phyloP scores from a whole-genome alignment of 179 eudicot genomes.

The Camellia oleifera region DNA sequence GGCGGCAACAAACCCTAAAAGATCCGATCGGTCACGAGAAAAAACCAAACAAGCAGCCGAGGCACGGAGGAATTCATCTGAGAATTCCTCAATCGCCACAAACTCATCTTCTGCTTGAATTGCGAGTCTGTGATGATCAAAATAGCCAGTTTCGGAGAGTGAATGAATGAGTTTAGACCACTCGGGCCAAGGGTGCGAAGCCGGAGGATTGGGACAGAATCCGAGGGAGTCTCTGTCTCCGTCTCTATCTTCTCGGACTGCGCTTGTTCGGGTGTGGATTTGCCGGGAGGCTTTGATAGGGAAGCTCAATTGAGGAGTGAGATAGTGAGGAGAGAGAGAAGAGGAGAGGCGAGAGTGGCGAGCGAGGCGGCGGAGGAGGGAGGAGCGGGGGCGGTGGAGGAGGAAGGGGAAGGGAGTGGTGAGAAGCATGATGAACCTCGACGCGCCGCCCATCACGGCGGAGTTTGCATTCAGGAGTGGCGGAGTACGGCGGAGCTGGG shows the following conservation, averaged over 20 bases:
- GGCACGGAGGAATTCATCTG: constrained; percentile 38
- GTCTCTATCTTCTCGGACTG: background rate
- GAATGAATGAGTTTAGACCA: constrained; percentile 35
- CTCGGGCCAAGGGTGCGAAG: constrained; percentile 57
- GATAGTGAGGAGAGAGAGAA: constrained; percentile 16
- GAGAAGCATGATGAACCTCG: constrained; percentile 42
- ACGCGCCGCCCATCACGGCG: constrained; percentile 42
- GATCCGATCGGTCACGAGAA: constrained; percentile 38
- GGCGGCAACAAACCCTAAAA: constrained; percentile 45
- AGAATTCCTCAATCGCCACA: constrained; percentile 33
- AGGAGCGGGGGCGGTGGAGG: constrained; percentile 17
- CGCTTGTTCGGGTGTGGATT: constrained; percentile 27
- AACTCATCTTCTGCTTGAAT: constrained; percentile 30
- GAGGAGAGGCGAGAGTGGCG: constrained; percentile 23
- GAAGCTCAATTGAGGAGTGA: constrained; percentile 11
- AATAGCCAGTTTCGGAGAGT: constrained; percentile 23
- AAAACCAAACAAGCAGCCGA: constrained; percentile 49
- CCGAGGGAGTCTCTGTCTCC: constrained; percentile 3
- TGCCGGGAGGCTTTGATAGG: constrained; percentile 23
- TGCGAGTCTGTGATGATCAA: background rate
- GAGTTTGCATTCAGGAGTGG: background rate
- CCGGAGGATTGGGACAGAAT: background rate
- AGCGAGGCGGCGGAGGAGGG: constrained; percentile 15
- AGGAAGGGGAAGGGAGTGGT: constrained; percentile 34
- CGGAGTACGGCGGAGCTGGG: background rate